Conservation (phyloP, 2,329 filamentous ascomycete species). For the Pyricularia sp. region DNA sequence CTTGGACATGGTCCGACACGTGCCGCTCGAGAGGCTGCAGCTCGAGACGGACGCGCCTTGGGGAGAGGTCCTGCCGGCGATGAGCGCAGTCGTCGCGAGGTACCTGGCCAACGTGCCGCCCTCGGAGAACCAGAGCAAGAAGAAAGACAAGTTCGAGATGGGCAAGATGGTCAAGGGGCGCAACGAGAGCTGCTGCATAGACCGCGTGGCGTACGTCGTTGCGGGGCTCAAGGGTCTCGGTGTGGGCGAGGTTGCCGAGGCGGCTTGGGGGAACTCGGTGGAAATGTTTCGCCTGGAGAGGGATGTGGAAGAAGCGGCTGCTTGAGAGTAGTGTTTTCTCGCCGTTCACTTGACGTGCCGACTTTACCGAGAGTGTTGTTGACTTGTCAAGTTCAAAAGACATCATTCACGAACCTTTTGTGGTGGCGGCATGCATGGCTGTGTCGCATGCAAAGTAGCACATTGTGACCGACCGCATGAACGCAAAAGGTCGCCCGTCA, state of each 20-base stretch:
- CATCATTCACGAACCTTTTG: not conserved
- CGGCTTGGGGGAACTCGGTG: conserved; percentile 25
- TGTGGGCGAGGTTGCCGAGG: conserved; percentile 31
- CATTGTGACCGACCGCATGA: not conserved
- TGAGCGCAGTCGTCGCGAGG: conserved; percentile 21
- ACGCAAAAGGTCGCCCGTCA: not conserved
- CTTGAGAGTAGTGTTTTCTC: not conserved
- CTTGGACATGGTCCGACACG: conserved; percentile 29
- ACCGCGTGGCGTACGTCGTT: conserved; percentile 34
- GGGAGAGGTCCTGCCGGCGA: conserved; percentile 28
- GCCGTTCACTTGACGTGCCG: too few species aligned
- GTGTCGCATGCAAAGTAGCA: not conserved
- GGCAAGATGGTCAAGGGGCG: conserved; percentile 38
- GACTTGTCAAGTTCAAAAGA: not conserved
- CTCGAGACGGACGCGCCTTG: conserved; percentile 40
- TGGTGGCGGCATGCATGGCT: not conserved
- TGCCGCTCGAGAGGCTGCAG: conserved; percentile 31
- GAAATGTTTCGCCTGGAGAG: conserved; percentile 16
- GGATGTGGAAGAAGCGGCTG: not conserved
- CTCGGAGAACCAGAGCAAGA: conserved; percentile 29
- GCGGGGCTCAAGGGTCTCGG: conserved; percentile 34
- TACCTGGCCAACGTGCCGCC: conserved; percentile 28
- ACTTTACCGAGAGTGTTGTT: too few species aligned
- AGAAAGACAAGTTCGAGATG: conserved; percentile 36
- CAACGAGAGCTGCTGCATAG: conserved; percentile 40